These are phyloP conservation scores for Phytophthora litchii DNA, from an alignment of 352 stramenopile genomes.

Conservation along the genomic window DNA sequence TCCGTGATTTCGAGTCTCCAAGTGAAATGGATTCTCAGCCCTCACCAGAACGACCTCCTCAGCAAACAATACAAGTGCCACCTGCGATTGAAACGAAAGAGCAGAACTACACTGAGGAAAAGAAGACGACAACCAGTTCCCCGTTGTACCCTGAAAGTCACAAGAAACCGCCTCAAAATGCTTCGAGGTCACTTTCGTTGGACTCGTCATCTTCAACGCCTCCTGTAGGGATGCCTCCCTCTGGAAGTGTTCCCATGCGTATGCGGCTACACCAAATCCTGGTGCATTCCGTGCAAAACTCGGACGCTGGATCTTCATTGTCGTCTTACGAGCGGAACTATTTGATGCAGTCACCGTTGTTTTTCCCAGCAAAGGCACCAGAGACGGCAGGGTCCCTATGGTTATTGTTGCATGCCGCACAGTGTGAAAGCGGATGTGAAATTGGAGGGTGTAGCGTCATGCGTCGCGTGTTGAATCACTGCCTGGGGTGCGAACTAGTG, in stretches of 20 bases:
- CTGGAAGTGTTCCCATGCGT: constrained; percentile 41
- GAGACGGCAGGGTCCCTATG: constrained; percentile 76
- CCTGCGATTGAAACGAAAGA: constrained; percentile 27
- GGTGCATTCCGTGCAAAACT: constrained; percentile 50
- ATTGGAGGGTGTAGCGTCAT: constrained; percentile 74
- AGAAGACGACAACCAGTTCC: constrained; percentile 27
- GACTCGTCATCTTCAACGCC: constrained; percentile 30
- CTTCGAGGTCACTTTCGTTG: constrained; percentile 36
- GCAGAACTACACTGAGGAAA: constrained; percentile 13
- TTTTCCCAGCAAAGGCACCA: constrained; percentile 49
- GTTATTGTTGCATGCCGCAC: constrained; percentile 61
- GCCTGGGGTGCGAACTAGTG: constrained; percentile 56
- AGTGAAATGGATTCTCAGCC: constrained; percentile 15
- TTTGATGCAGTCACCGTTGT: constrained; percentile 61
- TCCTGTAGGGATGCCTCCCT: constrained; percentile 31
- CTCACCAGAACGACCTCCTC: constrained; percentile 15
- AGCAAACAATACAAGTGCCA: constrained; percentile 13
- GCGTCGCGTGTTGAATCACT: constrained; percentile 72
- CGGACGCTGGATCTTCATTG: constrained; percentile 47
- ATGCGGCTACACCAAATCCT: constrained; percentile 51
- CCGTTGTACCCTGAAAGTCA: constrained; percentile 28
- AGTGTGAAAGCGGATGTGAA: constrained; percentile 53
- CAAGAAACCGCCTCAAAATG: constrained; percentile 26
- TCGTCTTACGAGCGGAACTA: constrained; percentile 56
- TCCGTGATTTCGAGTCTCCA: constrained; percentile 70